Percentiles rank a stretch among this genome's conserved stretches.
These are phyloP conservation scores for Pseudozyma pruni DNA, from an alignment of 1,284 basidiomycete species.

Conservation along the genomic window DNA sequence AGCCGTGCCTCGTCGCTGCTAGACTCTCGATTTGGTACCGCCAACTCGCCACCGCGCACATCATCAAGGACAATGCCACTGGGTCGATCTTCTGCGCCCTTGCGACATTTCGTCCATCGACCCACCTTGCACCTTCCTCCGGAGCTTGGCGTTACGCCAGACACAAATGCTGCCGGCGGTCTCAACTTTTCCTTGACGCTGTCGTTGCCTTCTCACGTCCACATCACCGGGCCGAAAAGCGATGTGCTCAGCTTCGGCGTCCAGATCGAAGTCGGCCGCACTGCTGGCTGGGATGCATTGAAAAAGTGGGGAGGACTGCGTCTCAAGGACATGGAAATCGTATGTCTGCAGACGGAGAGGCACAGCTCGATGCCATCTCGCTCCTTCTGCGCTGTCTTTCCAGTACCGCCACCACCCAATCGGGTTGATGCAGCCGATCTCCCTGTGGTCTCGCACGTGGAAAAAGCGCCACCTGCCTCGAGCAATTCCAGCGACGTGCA, in stretches of 20 bases:
- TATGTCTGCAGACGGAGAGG: constrained; percentile 64
- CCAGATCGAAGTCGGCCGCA: constrained; percentile 63
- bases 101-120: constrained; percentile 65
- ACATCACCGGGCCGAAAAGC: constrained; percentile 50
- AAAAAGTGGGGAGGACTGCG: constrained; percentile 59
- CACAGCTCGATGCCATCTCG: constrained; percentile 64
- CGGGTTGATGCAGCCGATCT: constrained; percentile 48
- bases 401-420: constrained; percentile 50
- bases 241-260: constrained; percentile 66
- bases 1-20: constrained; percentile 29
- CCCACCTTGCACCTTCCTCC: constrained; percentile 59
- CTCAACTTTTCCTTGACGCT: constrained; percentile 63
- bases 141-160: constrained; percentile 49
- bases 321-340: constrained; percentile 65
- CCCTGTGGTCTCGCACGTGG: constrained; percentile 36
- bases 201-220: constrained; percentile 64
- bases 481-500: neutral
- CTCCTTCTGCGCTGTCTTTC: constrained; percentile 62
- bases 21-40: constrained; percentile 32
- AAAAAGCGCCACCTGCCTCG: constrained; percentile 1
- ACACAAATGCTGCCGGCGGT: constrained; percentile 35
- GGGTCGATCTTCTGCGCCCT: constrained; percentile 38
- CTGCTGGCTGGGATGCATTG: constrained; percentile 53
- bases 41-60: constrained; percentile 46
- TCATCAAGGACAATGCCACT: constrained; percentile 29